Evolutionary conservation across 306 rosid genomes (phyloP).

Genomic region (Senna siamea): DNA sequence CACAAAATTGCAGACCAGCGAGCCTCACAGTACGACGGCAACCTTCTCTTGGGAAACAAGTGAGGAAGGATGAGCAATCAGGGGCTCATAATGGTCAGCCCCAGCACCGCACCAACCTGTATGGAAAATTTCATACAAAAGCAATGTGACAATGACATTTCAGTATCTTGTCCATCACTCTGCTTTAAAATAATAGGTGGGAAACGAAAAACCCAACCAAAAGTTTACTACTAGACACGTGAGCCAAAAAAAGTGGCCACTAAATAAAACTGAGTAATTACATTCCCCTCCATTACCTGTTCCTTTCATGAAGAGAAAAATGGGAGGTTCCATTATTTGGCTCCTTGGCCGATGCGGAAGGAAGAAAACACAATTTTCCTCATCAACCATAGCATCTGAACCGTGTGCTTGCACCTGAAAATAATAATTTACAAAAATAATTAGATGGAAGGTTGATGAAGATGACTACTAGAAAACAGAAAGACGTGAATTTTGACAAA

Average conservation of each 20-base stretch:
- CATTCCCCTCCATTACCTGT: slow-evolving; percentile 63
- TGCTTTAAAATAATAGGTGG: too few species aligned
- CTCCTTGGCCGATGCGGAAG: slow-evolving; percentile 97
- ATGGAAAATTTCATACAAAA: slow-evolving; percentile 26
- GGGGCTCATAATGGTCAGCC: slow-evolving; percentile 97
- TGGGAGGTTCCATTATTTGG: slow-evolving; percentile 73
- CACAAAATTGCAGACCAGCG: slow-evolving; percentile 72
- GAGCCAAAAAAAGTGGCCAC: neutral
- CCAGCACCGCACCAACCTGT: slow-evolving; percentile 99
- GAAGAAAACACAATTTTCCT: slow-evolving; percentile 93
- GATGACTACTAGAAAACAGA: slow-evolving; percentile 11
- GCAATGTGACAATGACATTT: neutral
- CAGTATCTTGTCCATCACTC: neutral
- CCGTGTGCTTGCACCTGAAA: slow-evolving; percentile 97
- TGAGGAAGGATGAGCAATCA: slow-evolving; percentile 75
- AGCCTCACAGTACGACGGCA: slow-evolving; percentile 81
- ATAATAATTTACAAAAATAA: slow-evolving; percentile 23
- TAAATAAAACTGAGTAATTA: neutral
- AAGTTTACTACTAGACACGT: neutral
- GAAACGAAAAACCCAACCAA: neutral
- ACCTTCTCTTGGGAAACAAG: slow-evolving; percentile 88
- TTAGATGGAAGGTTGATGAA: slow-evolving; percentile 34
- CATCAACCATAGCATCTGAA: slow-evolving; percentile 97
- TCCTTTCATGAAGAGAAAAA: slow-evolving; percentile 99
- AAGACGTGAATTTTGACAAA: neutral